phyloP scores from a whole-genome alignment of 2,329 filamentous ascomycete genomes.

The Ilyonectria destructans region DNA sequence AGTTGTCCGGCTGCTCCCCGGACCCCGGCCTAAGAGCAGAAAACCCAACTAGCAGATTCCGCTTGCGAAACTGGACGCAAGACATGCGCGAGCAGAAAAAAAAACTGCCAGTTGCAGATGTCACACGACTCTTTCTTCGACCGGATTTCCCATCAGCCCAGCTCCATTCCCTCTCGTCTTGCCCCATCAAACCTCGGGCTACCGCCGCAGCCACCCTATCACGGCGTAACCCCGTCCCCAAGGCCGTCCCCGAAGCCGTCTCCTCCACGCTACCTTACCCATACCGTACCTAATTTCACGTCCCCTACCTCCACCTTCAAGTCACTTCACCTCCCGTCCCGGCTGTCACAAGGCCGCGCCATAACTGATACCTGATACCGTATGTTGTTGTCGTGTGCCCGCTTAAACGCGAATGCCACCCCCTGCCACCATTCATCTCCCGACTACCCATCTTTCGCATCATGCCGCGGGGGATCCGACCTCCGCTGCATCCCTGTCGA shows the following conservation, averaged over 20 bases:
- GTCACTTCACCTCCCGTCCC: slow-evolving; percentile 7
- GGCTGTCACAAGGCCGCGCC: slow-evolving; percentile 41
- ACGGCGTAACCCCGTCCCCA: slow-evolving; percentile 6
- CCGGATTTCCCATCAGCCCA: slow-evolving; percentile 16
- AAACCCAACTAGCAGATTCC: slow-evolving; percentile 21
- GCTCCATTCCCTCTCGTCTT: slow-evolving; percentile 21
- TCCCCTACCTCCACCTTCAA: slow-evolving; percentile 14
- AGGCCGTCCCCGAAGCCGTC: background rate
- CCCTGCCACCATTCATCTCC: slow-evolving; percentile 43
- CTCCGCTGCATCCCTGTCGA: slow-evolving; percentile 68
- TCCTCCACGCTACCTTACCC: background rate
- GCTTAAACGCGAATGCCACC: slow-evolving; percentile 16
- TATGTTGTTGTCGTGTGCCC: slow-evolving; percentile 31
- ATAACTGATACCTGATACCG: slow-evolving; percentile 21
- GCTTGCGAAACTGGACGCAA: slow-evolving; percentile 27
- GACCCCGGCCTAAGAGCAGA: slow-evolving; percentile 10
- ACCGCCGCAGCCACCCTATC: slow-evolving; percentile 6
- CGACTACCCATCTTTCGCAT: slow-evolving; percentile 51
- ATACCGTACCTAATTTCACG: slow-evolving; percentile 20
- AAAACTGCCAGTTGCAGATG: slow-evolving; percentile 30
- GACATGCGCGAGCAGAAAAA: slow-evolving; percentile 34
- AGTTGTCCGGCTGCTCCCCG: slow-evolving; percentile 28
- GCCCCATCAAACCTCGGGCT: slow-evolving; percentile 1
- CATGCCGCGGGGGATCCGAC: slow-evolving; percentile 71
- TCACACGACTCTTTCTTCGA: slow-evolving; percentile 43